A percentile compares a stretch with the other conserved stretches of the same genome.
Evolutionary conservation across 176 grass and related monocot genomes (phyloP).

Genomic region (Echinochloa phyllopogon): DNA sequence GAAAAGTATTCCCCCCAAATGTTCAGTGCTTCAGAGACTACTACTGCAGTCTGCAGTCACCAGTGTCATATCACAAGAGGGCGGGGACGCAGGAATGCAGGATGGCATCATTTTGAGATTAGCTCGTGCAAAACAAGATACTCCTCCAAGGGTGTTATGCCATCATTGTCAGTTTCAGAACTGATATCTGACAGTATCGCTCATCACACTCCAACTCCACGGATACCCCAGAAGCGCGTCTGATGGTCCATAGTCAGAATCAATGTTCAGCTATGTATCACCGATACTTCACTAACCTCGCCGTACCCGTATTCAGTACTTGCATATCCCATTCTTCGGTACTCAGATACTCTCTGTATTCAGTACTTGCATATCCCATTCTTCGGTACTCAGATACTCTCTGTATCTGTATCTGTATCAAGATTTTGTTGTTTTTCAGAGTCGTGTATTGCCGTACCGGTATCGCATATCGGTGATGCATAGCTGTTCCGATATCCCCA

Average conservation of each 20-base stretch:
- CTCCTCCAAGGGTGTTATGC: neutral
- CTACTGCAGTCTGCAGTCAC: neutral
- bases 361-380: too few species aligned
- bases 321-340: too few species aligned
- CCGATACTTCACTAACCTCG: too few species aligned
- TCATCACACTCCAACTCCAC: neutral
- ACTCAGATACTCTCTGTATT: too few species aligned
- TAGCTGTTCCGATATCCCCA: neutral
- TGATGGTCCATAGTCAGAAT: neutral
- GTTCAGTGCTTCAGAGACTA: neutral
- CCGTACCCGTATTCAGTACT: too few species aligned
- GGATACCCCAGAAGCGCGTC: neutral
- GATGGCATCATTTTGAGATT: neutral
- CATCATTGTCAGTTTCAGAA: neutral
- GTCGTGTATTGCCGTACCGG: too few species aligned
- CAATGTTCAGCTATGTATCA: neutral
- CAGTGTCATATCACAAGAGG: neutral
- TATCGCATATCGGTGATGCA: too few species aligned
- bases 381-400: too few species aligned
- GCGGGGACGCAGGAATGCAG: too few species aligned
- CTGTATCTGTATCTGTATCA: too few species aligned
- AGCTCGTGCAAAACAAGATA: neutral
- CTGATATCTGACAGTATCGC: neutral
- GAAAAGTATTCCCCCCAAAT: neutral
- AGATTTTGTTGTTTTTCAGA: too few species aligned